Evolutionary conservation across 2,329 filamentous ascomycete genomes (phyloP).

Genomic region (Coccinonectria pachysandricola): DNA sequence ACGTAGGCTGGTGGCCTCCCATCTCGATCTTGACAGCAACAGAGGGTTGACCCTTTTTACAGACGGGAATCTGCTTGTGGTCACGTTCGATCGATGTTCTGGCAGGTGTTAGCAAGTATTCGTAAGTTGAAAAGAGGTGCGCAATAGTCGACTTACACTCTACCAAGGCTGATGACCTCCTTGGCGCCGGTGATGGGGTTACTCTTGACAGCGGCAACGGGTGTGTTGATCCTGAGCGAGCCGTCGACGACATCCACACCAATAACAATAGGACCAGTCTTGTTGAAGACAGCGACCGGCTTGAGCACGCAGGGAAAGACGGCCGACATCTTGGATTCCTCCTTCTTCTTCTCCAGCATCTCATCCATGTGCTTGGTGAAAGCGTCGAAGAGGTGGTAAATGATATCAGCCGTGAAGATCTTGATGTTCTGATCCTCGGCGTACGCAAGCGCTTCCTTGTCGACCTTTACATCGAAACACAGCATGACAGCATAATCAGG

Average conservation of each 20-base stretch:
- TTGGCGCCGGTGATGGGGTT: slow-evolving; percentile 71
- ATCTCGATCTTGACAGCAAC: slow-evolving; percentile 97
- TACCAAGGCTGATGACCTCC: slow-evolving; percentile 74
- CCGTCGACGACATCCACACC: slow-evolving; percentile 95
- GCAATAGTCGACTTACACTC: slow-evolving; percentile 94
- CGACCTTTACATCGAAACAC: slow-evolving; percentile 98
- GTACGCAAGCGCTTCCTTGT: slow-evolving; percentile 87
- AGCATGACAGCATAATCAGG: slow-evolving; percentile 98
- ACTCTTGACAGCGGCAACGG: slow-evolving; percentile 75
- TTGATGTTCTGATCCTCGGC: slow-evolving; percentile 93
- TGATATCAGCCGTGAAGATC: slow-evolving; percentile 97
- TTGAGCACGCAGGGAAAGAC: slow-evolving; percentile 93
- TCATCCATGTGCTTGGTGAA: slow-evolving; percentile 93
- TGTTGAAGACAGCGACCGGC: slow-evolving; percentile 94
- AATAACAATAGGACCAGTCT: slow-evolving; percentile 88
- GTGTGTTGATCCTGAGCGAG: slow-evolving; percentile 75
- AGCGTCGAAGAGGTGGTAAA: slow-evolving; percentile 94
- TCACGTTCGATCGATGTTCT: slow-evolving; percentile 96
- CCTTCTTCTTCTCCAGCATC: slow-evolving; percentile 83
- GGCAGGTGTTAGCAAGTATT: slow-evolving; percentile 18
- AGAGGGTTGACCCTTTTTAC: slow-evolving; percentile 94
- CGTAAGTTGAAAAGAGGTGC: not conserved
- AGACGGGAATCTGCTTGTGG: slow-evolving; percentile 85
- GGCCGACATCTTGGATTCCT: slow-evolving; percentile 87
- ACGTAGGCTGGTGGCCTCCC: slow-evolving; percentile 82